A percentile compares a stretch with the other conserved stretches of the same genome.
These are phyloP conservation scores for Bimuria novae-zelandiae DNA, from an alignment of 2,329 filamentous ascomycete species.

Conservation along the genomic window DNA sequence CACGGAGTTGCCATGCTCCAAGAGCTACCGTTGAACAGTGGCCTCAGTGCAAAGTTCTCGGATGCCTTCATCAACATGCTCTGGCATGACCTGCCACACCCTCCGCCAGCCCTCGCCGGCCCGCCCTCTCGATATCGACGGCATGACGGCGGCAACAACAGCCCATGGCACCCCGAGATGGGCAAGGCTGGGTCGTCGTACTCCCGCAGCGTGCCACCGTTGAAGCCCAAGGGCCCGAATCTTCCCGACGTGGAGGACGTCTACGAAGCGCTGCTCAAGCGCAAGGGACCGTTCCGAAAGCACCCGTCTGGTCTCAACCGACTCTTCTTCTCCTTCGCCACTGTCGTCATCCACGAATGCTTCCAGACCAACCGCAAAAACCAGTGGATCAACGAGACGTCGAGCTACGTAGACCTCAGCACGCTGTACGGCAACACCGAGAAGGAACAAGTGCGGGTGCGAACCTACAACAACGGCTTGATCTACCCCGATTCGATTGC, in stretches of 20 bases:
- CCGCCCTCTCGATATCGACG: constrained; percentile 51
- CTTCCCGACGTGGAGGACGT: constrained; percentile 62
- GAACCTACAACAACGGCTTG: constrained; percentile 61
- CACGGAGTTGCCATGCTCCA: constrained; percentile 60
- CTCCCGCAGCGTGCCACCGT: constrained; percentile 59
- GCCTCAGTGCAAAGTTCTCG: constrained; percentile 54
- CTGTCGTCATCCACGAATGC: constrained; percentile 62
- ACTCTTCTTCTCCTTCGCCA: constrained; percentile 72
- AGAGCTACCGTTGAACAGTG: constrained; percentile 55
- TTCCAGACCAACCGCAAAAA: constrained; percentile 66
- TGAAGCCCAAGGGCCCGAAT: constrained; percentile 52
- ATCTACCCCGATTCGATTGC: constrained; percentile 70
- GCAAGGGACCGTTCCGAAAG: constrained; percentile 60
- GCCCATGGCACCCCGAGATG: constrained; percentile 56
- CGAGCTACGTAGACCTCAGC: constrained; percentile 72
- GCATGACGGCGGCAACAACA: constrained; percentile 52
- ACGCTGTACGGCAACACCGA: constrained; percentile 73
- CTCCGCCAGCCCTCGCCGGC: constrained; percentile 53
- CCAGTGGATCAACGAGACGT: constrained; percentile 64
- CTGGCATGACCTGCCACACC: constrained; percentile 59
- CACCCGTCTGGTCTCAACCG: constrained; percentile 74
- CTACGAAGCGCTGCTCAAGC: constrained; percentile 67
- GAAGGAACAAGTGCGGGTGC: constrained; percentile 56
- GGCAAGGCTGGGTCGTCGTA: constrained; percentile 63
- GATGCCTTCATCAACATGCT: constrained; percentile 59